Base-by-base conservation (phyloP, 139 green algal species). In the Nannochloris sp. region DNA sequence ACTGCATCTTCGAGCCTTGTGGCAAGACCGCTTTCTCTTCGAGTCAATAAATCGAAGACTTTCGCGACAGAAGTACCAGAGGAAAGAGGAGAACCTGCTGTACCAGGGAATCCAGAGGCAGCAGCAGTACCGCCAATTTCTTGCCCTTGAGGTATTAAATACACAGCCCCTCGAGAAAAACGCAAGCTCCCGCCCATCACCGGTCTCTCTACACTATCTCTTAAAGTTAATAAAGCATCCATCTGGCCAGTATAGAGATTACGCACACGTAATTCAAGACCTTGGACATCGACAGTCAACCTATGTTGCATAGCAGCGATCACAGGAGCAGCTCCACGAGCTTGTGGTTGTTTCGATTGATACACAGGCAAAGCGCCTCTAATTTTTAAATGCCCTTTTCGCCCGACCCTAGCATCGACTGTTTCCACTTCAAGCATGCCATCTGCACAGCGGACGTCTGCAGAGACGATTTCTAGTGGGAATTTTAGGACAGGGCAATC, bases 341-440 rank as follows among this genome's bases (percentile, higher is more conserved):
- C n/a, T 35, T 13, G 44, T 30, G 37, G 25, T 68, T 30, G 67
- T 39, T 7, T 15, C 5, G 24, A 39, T 30, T 33, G 53, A 13
- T 56, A 59, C 44, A 94, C 42, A 2, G 84, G 88, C 56, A 92
- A 66, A 3, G 34, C 67, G 32, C 90, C 89, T 1, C 60, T 63
- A 4, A 89, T 46, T 2, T 67, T 55, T 15, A 96, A 59, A 38
- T 65, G 35, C 12, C 90, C 90, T 25, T 73, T 74, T 38, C 75
- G 73, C 29, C 90, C 89, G 7, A 88, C 70, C 2, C 74, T 63
- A 2, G 81, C 89, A n/a, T 93, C 85, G 44, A 95, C 36, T 2
- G 58, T 36, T 27, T 88, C 69, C 3, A 89, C 77, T 10, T 66
- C 57, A 45, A 89, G 51, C 31, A 57, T 47, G 39, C 76, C 76